Evolutionary conservation across 2,329 filamentous ascomycete species (phyloP).

Genomic region (Colletotrichum sojae): DNA sequence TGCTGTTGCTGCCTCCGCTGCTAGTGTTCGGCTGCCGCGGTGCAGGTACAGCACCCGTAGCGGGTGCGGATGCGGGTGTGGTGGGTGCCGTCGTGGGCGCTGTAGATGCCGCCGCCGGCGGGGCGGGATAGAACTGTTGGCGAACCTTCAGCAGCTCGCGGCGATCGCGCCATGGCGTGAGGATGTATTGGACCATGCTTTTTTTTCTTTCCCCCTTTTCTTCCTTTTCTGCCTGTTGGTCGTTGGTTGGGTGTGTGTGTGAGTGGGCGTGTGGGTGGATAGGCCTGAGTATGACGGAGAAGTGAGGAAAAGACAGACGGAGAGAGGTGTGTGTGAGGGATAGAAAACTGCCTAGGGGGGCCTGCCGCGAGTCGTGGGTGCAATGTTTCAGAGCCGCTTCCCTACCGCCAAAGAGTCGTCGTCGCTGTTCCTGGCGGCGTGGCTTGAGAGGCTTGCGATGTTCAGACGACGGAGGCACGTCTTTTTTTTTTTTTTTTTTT

Average conservation of each 20-base stretch:
- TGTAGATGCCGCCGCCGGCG: slow-evolving; percentile 36
- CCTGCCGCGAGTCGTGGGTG: slow-evolving; percentile 1
- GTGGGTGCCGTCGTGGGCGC: slow-evolving; percentile 8
- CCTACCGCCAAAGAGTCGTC: not conserved
- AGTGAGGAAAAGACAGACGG: too few relatives aligned
- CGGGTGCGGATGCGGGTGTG: slow-evolving; percentile 14
- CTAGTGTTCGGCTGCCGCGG: slow-evolving; percentile 19
- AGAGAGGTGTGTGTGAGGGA: too few relatives aligned
- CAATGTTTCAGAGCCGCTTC: slow-evolving; percentile 15
- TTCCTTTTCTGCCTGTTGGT: slow-evolving; percentile 3
- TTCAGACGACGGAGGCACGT: slow-evolving; percentile 2
- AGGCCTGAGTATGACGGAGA: too few relatives aligned
- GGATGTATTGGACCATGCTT: slow-evolving; percentile 77
- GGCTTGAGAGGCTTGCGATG: slow-evolving; percentile 6
- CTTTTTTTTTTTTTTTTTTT: not conserved
- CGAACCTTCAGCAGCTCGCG: slow-evolving; percentile 77
- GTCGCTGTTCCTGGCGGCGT: slow-evolving; percentile 19
- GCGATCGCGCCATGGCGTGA: slow-evolving; percentile 80
- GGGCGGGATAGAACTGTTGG: slow-evolving; percentile 71
- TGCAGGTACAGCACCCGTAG: slow-evolving; percentile 33
- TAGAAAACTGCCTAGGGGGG: too few relatives aligned
- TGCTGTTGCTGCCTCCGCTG: slow-evolving; percentile 21
- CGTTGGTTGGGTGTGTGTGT: slow-evolving; percentile 1
- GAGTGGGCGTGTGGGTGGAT: not conserved
- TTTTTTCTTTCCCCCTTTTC: not conserved